Base-by-base conservation (phyloP, 1,284 basidiomycete genomes). In the Malassezia slooffiae region DNA sequence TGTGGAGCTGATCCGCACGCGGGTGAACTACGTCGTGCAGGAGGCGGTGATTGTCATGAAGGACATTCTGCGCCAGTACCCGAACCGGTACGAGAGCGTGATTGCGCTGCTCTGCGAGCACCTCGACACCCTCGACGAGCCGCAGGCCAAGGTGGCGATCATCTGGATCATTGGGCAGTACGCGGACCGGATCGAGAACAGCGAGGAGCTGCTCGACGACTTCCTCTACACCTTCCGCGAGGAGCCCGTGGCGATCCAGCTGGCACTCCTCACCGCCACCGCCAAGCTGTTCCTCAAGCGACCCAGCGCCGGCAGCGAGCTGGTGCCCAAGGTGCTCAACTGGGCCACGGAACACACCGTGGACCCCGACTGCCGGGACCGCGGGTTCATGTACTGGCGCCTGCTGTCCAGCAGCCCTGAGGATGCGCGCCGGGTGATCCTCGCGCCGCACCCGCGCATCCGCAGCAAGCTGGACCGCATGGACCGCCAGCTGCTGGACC, bases 321-420 rank as follows among this genome's bases (percentile, higher is more conserved):
- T 97, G 23, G 89, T 97, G 1, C 88, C 90, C 70, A 89, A 88
- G 62, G 85, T 97, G 10, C 74, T 99, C 28, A 95, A 96, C 70
- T 90, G 87, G 80, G 83, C 89, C 12, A 97, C 93, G 3, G 93
- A 97, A 70, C 85, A 96, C 57, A 81, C 91, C 44, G 91, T 96
- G 70, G 95, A 93, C 66, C 90, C 93, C 5, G 93, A 99, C 73
- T 75, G 95, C 31, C 79, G 93, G 23, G 93, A 99, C 72, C 77
- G 93, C 50, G 93, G 91, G 0, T 97, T 91, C 74, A 96, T 99
- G 83, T 99, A 97, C 73, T 97, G 91, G 91, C 81, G 93, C 35
- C 76, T 99, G 72, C 77, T 97, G 28, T 91, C 91, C 1, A 83
- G 89, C 15, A 89, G 95, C 68, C 89, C 93, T 2, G 75, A 81